phyloP scores from a whole-genome alignment of 176 grass and related monocot species.

The Alopecurus myosuroides region DNA sequence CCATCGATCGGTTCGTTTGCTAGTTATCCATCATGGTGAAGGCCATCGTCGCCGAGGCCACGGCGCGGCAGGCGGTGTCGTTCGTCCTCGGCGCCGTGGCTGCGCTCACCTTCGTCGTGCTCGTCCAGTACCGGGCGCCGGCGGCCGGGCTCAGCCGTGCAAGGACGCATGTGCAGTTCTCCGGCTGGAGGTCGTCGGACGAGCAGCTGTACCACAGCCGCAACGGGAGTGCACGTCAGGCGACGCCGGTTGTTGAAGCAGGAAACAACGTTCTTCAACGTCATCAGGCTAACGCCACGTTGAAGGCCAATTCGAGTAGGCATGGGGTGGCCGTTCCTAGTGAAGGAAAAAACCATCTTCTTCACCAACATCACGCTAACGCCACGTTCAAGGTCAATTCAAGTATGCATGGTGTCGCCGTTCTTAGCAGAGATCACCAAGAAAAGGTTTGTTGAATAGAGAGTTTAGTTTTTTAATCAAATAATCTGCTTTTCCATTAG shows the following conservation, averaged over 20 bases:
- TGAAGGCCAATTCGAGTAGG: not conserved
- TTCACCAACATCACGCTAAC: too few relatives aligned
- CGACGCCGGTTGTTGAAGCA: not conserved
- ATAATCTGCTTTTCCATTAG: not conserved
- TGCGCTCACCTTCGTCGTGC: conserved; percentile 27
- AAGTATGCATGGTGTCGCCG: too few relatives aligned
- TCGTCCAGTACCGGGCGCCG: conserved; percentile 23
- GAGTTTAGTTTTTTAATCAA: not conserved
- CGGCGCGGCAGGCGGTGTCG: conserved; percentile 17
- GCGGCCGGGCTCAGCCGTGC: conserved; percentile 1
- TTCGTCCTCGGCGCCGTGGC: conserved; percentile 35
- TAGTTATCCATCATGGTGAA: not conserved
- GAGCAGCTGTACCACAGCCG: not conserved
- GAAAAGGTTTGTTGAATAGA: not conserved
- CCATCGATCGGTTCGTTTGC: not conserved
- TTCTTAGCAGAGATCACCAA: not conserved
- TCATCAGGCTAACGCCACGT: not conserved
- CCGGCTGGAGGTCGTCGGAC: not conserved
- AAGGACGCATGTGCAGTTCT: not conserved
- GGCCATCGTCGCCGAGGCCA: not conserved
- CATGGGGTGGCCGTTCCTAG: not conserved
- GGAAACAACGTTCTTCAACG: not conserved
- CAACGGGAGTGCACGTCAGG: not conserved
- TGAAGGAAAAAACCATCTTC: too few relatives aligned
- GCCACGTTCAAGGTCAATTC: too few relatives aligned